Evolutionary conservation across 202 grass and related monocot species (phyloP), one percentile per base, ranked within the genome.

Genomic region (Elaeis oleifera): DNA sequence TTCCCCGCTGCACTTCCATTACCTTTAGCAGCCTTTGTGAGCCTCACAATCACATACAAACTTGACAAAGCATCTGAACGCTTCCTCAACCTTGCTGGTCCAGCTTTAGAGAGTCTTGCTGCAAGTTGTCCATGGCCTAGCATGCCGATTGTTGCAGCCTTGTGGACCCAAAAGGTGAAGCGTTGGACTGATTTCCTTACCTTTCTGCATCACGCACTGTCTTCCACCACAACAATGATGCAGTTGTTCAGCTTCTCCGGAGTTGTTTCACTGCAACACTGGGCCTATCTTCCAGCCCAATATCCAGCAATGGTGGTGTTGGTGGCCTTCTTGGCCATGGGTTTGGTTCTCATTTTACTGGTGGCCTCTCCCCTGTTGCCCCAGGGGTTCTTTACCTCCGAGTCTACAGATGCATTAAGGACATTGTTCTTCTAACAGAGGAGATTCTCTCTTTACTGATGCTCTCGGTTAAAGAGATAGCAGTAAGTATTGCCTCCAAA

Each of bases 41-140:
- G 91, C 74, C 91, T 96, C 50, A 96, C 91, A 16, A 96, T 96
- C 32, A 91, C 84, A 29, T 96, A 96, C 70, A 96, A 96, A 70
- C 91, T 96, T 68, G 91, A 96, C 65, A 91, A 91, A 62, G 87
- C 91, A 24, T 96, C 91, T 4, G 87, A 96, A 65, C 64, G 84
- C 71, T 96, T 96, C 71, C 91, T 96, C 68, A 90, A 96, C 76
- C 84, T 96, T 28, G 91, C 87, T 49, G 91, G 91, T 72, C 91
- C 91, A 52, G 84, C 91, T 64, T 62, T 96, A 56, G 91, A 96
- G 81, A 96, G 81, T 71, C 91, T 96, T 39, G 87, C 91, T 15
- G 91, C 84, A 61, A 96, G 91, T 73, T 96, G 91, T 74, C 91
- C 91, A 15, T 96, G 91, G 91, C 91, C 91, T 67, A 96, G 91